phyloP scores from a whole-genome alignment of 345 rosid genomes.

The Abelmoschus esculentus region DNA sequence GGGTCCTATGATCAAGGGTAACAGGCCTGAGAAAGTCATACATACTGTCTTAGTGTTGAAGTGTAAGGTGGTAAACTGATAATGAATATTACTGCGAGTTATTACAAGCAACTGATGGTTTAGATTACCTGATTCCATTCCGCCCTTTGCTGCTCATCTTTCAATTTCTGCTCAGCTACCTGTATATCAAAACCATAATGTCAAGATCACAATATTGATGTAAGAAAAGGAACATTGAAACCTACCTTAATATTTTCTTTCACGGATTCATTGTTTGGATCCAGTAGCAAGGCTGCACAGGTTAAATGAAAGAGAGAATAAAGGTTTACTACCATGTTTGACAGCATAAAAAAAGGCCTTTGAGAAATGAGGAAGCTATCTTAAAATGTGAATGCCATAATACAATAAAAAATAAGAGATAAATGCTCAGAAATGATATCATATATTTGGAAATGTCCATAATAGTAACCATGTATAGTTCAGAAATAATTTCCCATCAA shows the following conservation, averaged over 20 bases:
- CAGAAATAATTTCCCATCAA: constrained; percentile 22
- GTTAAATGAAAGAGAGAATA: not conserved
- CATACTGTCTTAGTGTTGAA: not conserved
- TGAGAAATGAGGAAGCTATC: not conserved
- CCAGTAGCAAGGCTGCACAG: constrained; percentile 65
- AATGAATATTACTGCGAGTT: not conserved
- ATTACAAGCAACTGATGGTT: not conserved
- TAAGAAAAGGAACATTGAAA: constrained; percentile 3
- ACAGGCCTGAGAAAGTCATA: not conserved
- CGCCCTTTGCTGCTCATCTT: constrained; percentile 42
- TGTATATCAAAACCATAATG: constrained; percentile 17
- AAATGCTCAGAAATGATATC: not conserved
- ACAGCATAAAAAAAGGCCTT: not conserved
- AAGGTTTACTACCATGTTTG: constrained; percentile 6
- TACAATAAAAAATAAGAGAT: not conserved
- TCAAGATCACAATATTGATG: not conserved
- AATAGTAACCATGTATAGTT: not conserved
- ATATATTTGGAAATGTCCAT: not conserved
- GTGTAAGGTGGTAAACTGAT: not conserved
- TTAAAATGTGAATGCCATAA: not conserved
- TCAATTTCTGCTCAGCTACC: constrained; percentile 69
- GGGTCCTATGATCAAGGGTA: not conserved
- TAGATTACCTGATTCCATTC: constrained; percentile 45
- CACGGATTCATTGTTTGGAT: constrained; percentile 62
- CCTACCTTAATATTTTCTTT: constrained; percentile 74